Percentiles rank a stretch among this genome's conserved stretches.
These are phyloP conservation scores for Trichoderma brevicompactum DNA, from an alignment of 2,329 filamentous ascomycete species.

Conservation along the genomic window DNA sequence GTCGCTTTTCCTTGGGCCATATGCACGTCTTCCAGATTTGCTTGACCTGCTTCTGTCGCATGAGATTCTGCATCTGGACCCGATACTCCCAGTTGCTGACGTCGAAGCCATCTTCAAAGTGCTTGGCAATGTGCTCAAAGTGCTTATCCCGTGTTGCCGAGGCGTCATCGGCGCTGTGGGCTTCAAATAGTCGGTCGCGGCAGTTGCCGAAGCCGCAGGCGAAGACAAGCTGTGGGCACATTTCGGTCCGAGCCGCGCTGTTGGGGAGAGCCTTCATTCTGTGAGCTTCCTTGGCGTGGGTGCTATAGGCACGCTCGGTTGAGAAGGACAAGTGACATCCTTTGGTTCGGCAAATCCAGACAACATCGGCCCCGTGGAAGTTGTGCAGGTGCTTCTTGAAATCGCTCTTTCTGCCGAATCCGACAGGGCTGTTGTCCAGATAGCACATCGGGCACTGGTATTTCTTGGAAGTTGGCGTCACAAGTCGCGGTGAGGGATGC, in stretches of 20 bases:
- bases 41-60: conserved; percentile 50
- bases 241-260: conserved; percentile 47
- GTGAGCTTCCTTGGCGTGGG: conserved; percentile 50
- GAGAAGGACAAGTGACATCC: conserved; percentile 50
- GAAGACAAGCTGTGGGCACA: conserved; percentile 52
- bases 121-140: conserved; percentile 53
- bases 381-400: conserved; percentile 56
- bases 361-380: conserved; percentile 50
- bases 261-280: conserved; percentile 48
- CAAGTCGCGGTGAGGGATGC: conserved; percentile 44
- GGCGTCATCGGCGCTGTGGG: conserved; percentile 44
- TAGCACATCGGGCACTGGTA: conserved; percentile 54
- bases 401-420: conserved; percentile 53
- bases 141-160: conserved; percentile 47
- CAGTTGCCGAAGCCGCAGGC: conserved; percentile 50
- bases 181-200: conserved; percentile 50
- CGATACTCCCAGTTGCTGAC: conserved; percentile 51
- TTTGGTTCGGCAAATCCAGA: conserved; percentile 50
- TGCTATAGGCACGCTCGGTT: conserved; percentile 51
- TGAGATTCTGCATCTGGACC: conserved; percentile 50
- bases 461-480: conserved; percentile 47
- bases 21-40: conserved; percentile 52
- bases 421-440: conserved; percentile 50
- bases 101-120: conserved; percentile 50
- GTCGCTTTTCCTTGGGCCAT: conserved; percentile 51